Conservation (phyloP, 2,329 filamentous ascomycete species). For the Beauveria pseudobassiana region DNA sequence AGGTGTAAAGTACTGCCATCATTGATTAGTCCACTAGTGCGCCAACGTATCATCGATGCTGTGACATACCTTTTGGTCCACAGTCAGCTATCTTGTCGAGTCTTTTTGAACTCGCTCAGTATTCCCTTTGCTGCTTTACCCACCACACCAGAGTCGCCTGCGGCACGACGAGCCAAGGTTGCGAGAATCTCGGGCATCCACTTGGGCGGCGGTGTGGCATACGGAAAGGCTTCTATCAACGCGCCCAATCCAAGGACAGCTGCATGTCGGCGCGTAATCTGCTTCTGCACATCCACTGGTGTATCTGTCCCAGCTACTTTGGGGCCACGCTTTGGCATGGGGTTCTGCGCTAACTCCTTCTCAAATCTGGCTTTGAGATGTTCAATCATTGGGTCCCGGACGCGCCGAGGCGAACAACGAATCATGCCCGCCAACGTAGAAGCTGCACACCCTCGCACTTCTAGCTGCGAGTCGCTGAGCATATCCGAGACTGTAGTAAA, state of each 20-base stretch:
- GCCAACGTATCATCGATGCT: background rate
- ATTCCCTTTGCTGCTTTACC: conserved; percentile 94
- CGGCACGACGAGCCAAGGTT: conserved; percentile 74
- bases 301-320: conserved; percentile 60
- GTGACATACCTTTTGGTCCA: conserved; percentile 86
- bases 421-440: conserved; percentile 96
- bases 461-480: conserved; percentile 84
- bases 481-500: conserved; percentile 94
- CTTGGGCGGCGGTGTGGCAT: conserved; percentile 79
- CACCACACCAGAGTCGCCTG: conserved; percentile 82
- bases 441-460: conserved; percentile 88
- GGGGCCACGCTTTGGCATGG: conserved; percentile 67
- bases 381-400: conserved; percentile 71
- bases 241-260: conserved; percentile 87
- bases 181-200: conserved; percentile 95
- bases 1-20: conserved; percentile 64
- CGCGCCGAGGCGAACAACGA: conserved; percentile 75
- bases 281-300: conserved; percentile 61
- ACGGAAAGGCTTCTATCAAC: conserved; percentile 91
- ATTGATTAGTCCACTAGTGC: conserved; percentile 19
- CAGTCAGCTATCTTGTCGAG: conserved; percentile 95
- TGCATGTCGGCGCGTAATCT: conserved; percentile 77
- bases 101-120: conserved; percentile 98
- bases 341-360: conserved; percentile 68
- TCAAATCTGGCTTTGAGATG: conserved; percentile 75